Evolutionary conservation across 139 green algal genomes (phyloP).

Genomic region (Prasinococcaceae sp.): DNA sequence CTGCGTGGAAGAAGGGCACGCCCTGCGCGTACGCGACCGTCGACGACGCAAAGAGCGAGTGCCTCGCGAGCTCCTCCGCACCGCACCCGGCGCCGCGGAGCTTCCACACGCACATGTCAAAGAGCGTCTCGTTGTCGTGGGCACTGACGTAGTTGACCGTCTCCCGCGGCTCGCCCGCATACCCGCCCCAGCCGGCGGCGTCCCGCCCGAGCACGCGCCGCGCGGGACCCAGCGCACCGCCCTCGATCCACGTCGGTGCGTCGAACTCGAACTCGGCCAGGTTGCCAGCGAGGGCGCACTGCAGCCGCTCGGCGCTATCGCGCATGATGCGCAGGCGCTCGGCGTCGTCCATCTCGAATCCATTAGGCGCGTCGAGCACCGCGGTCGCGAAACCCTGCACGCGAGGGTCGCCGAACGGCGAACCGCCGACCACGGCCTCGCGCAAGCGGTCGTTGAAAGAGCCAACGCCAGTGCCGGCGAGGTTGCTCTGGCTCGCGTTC

Average conservation of each 20-base stretch:
- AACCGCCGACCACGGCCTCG: conserved; percentile 59
- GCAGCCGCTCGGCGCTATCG: conserved; percentile 19
- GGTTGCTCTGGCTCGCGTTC: conserved; percentile 69
- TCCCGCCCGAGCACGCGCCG: too few relatives aligned
- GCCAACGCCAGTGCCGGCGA: conserved; percentile 44
- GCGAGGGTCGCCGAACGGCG: conserved; percentile 35
- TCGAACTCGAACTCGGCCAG: conserved; percentile 27
- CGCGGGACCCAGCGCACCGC: not conserved
- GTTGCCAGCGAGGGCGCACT: conserved; percentile 49
- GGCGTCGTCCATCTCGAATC: too few relatives aligned
- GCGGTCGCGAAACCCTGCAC: conserved; percentile 63
- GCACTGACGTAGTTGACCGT: conserved; percentile 70
- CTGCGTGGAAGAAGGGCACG: conserved; percentile 66
- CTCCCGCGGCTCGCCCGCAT: conserved; percentile 28
- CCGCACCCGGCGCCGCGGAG: not conserved
- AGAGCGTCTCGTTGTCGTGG: conserved; percentile 81
- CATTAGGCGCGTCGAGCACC: too few relatives aligned
- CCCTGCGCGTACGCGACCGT: conserved; percentile 26
- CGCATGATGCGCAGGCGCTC: not conserved
- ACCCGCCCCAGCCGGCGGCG: too few relatives aligned
- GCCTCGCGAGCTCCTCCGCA: conserved; percentile 21
- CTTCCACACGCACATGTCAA: conserved; percentile 44
- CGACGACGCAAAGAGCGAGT: not conserved
- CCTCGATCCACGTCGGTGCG: conserved; percentile 6
- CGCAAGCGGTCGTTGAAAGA: conserved; percentile 81